Percentiles rank a stretch among this genome's conserved stretches.
Conservation (phyloP, 805 yeast genomes). For the Candida schatavii region DNA sequence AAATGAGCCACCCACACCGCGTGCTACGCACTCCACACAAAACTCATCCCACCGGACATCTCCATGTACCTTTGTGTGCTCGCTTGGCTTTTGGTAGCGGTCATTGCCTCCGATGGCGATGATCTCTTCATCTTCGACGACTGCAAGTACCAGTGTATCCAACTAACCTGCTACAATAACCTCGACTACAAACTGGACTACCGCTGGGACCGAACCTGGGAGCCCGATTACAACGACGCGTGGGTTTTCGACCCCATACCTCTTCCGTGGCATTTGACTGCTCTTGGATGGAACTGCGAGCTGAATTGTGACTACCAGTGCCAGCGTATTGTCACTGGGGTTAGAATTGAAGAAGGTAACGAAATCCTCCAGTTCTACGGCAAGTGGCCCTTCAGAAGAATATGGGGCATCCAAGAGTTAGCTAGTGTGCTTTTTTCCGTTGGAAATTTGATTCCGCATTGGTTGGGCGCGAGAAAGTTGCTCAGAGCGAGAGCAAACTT, state of each 20-base stretch:
- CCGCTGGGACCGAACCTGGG: constrained; percentile 16
- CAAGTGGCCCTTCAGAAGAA: constrained; percentile 89
- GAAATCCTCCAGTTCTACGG: constrained; percentile 88
- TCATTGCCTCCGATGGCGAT: constrained; percentile 58
- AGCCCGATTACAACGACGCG: constrained; percentile 24
- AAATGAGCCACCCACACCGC: too few species aligned
- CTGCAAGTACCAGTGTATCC: constrained; percentile 51
- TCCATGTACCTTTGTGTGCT: too few species aligned
- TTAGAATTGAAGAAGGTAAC: constrained; percentile 45
- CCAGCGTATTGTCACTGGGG: constrained; percentile 68
- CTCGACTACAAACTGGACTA: constrained; percentile 21
- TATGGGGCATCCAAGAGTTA: constrained; percentile 81
- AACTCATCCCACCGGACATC: too few species aligned
- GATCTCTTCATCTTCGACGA: constrained; percentile 53
- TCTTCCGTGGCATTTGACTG: constrained; percentile 37
- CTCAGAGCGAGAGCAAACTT: constrained; percentile 8
- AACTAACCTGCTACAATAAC: constrained; percentile 30
- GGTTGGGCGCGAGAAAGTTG: constrained; percentile 39
- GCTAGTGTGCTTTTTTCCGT: constrained; percentile 79
- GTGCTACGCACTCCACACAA: too few species aligned
- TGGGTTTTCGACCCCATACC: constrained; percentile 39
- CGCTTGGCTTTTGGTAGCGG: neutral
- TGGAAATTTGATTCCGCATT: constrained; percentile 48
- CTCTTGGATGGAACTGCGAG: constrained; percentile 70
- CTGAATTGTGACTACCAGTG: constrained; percentile 92